Conservation (phyloP, 495 filamentous ascomycete species). For the Neurospora sp. region DNA sequence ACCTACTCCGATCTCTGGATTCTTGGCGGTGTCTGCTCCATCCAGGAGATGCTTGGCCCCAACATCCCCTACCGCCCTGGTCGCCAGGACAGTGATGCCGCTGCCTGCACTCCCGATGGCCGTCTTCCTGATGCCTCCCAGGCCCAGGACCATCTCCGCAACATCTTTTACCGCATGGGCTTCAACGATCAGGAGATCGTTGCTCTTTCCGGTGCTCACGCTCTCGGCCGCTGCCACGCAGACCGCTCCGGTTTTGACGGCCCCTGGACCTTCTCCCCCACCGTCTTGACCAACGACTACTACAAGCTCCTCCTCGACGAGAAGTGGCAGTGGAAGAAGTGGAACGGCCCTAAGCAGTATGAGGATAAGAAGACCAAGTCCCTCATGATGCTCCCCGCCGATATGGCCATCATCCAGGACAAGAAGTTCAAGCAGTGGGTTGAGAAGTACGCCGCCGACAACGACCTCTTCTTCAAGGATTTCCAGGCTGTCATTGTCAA, state of each 20-base stretch:
- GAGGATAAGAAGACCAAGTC: constrained; percentile 75
- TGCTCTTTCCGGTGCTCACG: constrained; percentile 81
- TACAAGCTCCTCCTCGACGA: constrained; percentile 78
- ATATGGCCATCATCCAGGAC: constrained; percentile 81
- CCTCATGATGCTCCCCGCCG: constrained; percentile 96
- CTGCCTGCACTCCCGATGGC: constrained; percentile 87
- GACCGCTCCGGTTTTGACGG: constrained; percentile 84
- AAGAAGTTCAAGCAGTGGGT: constrained; percentile 77
- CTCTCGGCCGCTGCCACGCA: constrained; percentile 83
- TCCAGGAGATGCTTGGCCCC: constrained; percentile 94
- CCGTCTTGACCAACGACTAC: constrained; percentile 89
- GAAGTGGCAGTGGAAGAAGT: constrained; percentile 90
- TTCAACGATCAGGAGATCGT: constrained; percentile 98
- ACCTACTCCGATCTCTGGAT: constrained; percentile 95
- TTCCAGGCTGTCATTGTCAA: constrained; percentile 66
- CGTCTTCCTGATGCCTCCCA: constrained; percentile 85
- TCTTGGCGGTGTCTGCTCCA: constrained; percentile 69
- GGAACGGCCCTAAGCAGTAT: constrained; percentile 81
- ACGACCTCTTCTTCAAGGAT: constrained; percentile 86
- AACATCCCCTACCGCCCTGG: constrained; percentile 83
- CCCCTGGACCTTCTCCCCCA: constrained; percentile 95
- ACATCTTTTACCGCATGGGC: constrained; percentile 94
- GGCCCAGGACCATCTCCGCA: constrained; percentile 72
- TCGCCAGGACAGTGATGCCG: constrained; percentile 69
- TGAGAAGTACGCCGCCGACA: constrained; percentile 86